Evolutionary conservation across 352 stramenopile species (phyloP), one percentile per base, ranked within the genome.

Genomic region (Globisporangium carolinianum): DNA sequence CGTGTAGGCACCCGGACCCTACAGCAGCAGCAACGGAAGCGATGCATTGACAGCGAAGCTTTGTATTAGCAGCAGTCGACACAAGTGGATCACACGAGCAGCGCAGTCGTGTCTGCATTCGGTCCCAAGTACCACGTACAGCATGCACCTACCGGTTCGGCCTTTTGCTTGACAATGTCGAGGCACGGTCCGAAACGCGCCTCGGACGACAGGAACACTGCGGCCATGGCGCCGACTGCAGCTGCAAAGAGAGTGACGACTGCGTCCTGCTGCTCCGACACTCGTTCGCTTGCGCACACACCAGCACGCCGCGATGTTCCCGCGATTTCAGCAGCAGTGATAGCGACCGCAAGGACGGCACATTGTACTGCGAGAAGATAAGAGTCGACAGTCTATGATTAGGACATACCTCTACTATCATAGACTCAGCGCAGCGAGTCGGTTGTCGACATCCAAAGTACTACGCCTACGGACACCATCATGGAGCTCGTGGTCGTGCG

Each of bases 1-100:
- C 0, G 65, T 71, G 53, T 86, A 88, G 37, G 78, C 81, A 18
- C 65, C 71, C 14, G 77, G 69, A 36, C 76, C 67, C 77, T 87
- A 32, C 24, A 32, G 24, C 24, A 32, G 24, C 24, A 32, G 24
- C 24, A 32, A 32, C 24, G 3, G 24, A 32, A 32, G 24, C 24
- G 24, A 32, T 32, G 2, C 24, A 32, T 32, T 32, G 2, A 32
- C 24, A 32, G 24, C 24, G 1, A 32, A 32, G 24, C 24, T 32
- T 32, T 32, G 2, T 32, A 32, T 32, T 32, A 32, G 24, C 24
- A 32, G 24, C 24, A 15, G 15, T 9, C 4, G 12, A 49, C 8
- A 15, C n/a, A 32, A 24, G 10, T 17, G 45, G n/a, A 49, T 7
- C 14, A 1, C 8, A 35, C 14, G 45, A 49, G 24, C 24, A 32